Evolutionary conservation across 306 rosid species (phyloP), one percentile per base, ranked within the genome.

Genomic region (Quercus agrifolia): DNA sequence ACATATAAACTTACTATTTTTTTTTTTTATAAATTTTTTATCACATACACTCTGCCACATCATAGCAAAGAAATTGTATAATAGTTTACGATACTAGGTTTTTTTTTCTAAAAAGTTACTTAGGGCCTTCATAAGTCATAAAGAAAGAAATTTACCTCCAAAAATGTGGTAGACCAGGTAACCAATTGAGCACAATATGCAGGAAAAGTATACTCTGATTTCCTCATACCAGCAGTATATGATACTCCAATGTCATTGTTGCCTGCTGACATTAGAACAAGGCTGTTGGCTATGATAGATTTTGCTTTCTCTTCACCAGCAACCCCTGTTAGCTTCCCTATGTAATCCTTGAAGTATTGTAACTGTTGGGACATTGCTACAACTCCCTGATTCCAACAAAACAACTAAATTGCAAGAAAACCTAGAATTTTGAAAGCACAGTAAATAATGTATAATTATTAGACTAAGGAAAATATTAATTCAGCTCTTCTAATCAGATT

Each of bases 221-320:
- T 19, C 18, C 84, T 71, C 14, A 23, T 2, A 2, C 70, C 15
- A 2, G 2, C 18, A 28, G 28, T 18, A 73, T 85, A 79, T 23
- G 79, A 23, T 9, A 85, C 5, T 63, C 81, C 81, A 56, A 87
- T 78, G 74, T 89, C 91, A 70, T 89, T 85, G 74, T 83, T 83
- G 4, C 87, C 91, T 0, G 84, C 18, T 13, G 80, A 87, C 11
- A 87, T 4, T 0, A 87, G 33, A 70, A 5, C 74, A 54, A 89
- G 44, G 58, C 85, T 46, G 8, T 79, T 81, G 31, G 88, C 58
- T 67, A 89, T 59, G n/a, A 89, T 75, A 12, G 20, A 18, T 1
- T 25, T 6, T 0, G 88, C 61, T 13, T 25, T 49, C 58, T 82
- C 54, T 30, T 41, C 55, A 38, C 92, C 92, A n/a, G 78, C 84